Base-by-base conservation (phyloP, 2,329 filamentous ascomycete genomes). In the Aschersonia sp. region DNA sequence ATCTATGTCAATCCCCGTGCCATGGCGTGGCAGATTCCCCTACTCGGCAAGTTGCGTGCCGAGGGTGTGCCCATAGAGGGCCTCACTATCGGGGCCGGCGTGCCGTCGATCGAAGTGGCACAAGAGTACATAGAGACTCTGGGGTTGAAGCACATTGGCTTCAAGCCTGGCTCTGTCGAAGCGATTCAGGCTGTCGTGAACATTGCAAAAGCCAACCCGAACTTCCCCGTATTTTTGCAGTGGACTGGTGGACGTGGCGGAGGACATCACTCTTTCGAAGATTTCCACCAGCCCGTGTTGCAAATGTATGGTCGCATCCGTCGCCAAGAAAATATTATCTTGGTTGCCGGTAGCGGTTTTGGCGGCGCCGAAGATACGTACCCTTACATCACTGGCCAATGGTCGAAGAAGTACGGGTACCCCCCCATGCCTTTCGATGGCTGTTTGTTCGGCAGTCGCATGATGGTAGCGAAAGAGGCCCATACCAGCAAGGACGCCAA, bases 241-340 rank as follows among this genome's bases (percentile, higher is more conserved):
- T 96, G 89, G 89, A 96, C 89, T 51, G 89, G 89, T 61, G 89
- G 89, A 41, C 84, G 89, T 66, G 89, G 88, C 55, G 89, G 89
- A 69, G 89, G 89, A 49, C 89, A 95, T 64, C 89, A 96, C 69
- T 95, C 88, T 1, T 94, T 83, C 53, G 89, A 96, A 63, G 89
- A 96, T 64, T 95, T 96, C 75, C 89, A 95, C 65, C 82, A 89
- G 59, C 89, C 89, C 5, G 83, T 96, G 43, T 71, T 96, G 6
- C 81, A 87, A 58, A 94, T 94, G 85, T 96, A 96, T 63, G 79
- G 81, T 55, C 82, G 88, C 49, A 88, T 96, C 54, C 80, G 89
- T 60, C 81, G 87, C 60, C 84, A 83, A 54, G 76, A 85, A 55
- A 96, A 96, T 68, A 81, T 96, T 52, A 83, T 94, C 51, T 73